Conservation (phyloP, 2,329 filamentous ascomycete species). For the Scolecobasidium constrictum region DNA sequence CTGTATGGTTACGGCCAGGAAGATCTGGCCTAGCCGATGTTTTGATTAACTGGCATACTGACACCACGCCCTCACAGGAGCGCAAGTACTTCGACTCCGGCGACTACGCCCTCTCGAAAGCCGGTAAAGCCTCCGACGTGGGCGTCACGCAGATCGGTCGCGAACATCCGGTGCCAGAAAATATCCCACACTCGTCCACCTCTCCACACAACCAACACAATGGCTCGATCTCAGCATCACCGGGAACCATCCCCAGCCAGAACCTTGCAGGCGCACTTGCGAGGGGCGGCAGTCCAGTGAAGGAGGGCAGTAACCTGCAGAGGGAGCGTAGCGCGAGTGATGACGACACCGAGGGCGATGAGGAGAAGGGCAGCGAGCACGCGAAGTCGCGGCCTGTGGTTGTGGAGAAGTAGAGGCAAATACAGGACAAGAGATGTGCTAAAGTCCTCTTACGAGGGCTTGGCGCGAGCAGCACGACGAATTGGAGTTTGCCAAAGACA, state of each 20-base stretch:
- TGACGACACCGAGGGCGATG: conserved; percentile 29
- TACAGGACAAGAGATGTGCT: no score
- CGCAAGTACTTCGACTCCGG: conserved; percentile 96
- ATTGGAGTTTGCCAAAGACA: no score
- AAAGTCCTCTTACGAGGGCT: no score
- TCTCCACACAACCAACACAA: conserved; percentile 38
- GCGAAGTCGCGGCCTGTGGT: not conserved
- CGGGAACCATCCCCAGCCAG: conserved; percentile 27
- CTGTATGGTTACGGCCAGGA: not conserved
- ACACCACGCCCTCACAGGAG: conserved; percentile 43
- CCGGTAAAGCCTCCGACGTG: conserved; percentile 88
- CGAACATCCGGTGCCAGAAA: conserved; percentile 88
- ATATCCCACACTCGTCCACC: conserved; percentile 80
- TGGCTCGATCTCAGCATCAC: conserved; percentile 14
- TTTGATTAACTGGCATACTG: conserved; percentile 5
- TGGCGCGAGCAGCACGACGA: no score
- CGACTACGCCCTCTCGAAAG: conserved; percentile 93
- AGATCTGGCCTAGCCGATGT: no score
- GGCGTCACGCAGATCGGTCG: conserved; percentile 90
- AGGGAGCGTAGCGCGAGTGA: conserved; percentile 66
- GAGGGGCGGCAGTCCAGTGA: conserved; percentile 69
- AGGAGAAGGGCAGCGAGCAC: conserved; percentile 9
- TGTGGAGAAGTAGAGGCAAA: conserved; percentile 6
- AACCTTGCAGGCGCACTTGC: conserved; percentile 21
- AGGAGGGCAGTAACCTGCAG: conserved; percentile 81